A percentile compares a stretch with the other conserved stretches of the same genome.
phyloP scores from a whole-genome alignment of 345 rosid genomes.

The Eucalyptus globulus region DNA sequence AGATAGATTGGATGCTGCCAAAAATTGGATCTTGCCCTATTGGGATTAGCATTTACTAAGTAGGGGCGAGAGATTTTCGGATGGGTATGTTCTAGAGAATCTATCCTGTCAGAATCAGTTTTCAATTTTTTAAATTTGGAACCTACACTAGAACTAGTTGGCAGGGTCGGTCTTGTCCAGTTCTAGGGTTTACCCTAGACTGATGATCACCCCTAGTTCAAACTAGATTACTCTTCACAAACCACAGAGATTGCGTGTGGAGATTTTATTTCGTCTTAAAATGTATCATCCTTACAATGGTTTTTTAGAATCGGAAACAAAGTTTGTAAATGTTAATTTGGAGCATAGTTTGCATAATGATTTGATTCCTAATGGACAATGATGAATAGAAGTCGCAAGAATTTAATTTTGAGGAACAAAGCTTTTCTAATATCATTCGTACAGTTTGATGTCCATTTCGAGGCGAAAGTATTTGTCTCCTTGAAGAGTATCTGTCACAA shows the following conservation, averaged over 20 bases:
- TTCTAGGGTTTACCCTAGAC: neutral
- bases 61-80: neutral
- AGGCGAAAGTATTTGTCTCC: no score
- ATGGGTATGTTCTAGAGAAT: neutral
- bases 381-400: neutral
- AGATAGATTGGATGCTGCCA: neutral
- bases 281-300: neutral
- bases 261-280: neutral
- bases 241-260: constrained; percentile 17
- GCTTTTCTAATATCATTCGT: constrained; percentile 21
- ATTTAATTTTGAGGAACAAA: neutral
- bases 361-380: neutral
- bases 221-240: constrained; percentile 18
- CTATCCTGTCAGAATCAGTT: rapidly evolving
- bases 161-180: neutral
- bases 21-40: neutral
- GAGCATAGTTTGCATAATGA: neutral
- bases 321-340: neutral
- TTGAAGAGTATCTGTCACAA: no score
- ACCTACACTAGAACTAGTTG: rapidly evolving
- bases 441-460: neutral
- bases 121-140: neutral
- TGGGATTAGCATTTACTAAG: neutral
- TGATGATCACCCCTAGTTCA: neutral
- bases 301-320: neutral